Percentiles rank a stretch among this genome's conserved stretches.
These are phyloP conservation scores for Ganoderma lucidum DNA, from an alignment of 1,284 basidiomycete species.

Conservation along the genomic window DNA sequence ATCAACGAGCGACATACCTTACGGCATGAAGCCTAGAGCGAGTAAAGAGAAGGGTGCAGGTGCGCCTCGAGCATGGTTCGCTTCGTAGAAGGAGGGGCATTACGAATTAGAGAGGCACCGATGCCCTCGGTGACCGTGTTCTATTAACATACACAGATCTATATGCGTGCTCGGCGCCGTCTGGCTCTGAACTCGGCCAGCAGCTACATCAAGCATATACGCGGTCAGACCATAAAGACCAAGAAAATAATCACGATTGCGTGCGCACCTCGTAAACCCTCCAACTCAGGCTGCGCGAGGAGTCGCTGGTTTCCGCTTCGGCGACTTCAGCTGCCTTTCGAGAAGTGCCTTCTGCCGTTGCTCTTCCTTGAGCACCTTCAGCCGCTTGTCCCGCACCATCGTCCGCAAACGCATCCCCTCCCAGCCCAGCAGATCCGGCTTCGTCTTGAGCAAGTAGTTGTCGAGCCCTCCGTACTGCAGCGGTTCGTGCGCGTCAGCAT, in stretches of 20 bases:
- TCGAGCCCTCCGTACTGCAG: constrained; percentile 80
- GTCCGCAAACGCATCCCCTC: constrained; percentile 80
- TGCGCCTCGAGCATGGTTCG: not conserved
- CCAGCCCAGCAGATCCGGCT: constrained; percentile 69
- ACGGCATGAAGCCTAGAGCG: not conserved
- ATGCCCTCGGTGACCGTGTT: not conserved
- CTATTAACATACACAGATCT: not conserved
- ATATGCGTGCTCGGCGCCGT: not conserved
- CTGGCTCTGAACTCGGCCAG: not conserved
- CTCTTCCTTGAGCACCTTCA: constrained; percentile 3
- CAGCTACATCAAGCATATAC: not conserved
- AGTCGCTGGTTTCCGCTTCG: not conserved
- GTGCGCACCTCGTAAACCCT: not conserved
- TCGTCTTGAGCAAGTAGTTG: constrained; percentile 76
- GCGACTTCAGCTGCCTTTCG: not conserved
- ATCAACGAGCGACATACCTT: not conserved
- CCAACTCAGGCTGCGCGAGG: not conserved
- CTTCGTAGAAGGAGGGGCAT: not conserved
- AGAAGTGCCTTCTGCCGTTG: constrained; percentile 1
- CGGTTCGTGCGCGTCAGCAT: constrained; percentile 1
- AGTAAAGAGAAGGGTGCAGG: too few species aligned
- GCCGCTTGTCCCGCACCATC: constrained; percentile 49
- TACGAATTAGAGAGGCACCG: not conserved
- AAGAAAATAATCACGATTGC: not conserved
- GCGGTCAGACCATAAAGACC: not conserved